Conservation (phyloP, 331 rosid species). For the Saraca asoca region DNA sequence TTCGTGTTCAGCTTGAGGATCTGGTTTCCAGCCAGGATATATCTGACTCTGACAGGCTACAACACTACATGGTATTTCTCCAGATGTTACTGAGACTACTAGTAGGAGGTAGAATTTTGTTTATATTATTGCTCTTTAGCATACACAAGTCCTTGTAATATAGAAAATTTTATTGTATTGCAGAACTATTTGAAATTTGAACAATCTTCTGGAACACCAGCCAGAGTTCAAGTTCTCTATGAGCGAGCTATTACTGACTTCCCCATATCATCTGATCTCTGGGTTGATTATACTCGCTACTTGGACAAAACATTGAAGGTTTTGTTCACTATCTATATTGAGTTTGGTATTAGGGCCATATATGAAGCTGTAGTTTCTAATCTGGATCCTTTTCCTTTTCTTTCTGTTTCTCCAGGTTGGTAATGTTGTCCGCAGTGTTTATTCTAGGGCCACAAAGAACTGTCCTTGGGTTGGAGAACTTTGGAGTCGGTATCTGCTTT, state of each 20-base stretch:
- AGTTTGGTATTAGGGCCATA: constrained; percentile 13
- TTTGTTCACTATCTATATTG: constrained; percentile 30
- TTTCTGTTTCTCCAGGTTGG: constrained; percentile 61
- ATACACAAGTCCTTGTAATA: constrained; percentile 1
- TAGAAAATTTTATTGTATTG: constrained; percentile 30
- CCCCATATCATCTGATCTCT: constrained; percentile 71
- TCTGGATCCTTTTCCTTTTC: constrained; percentile 10
- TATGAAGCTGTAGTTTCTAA: constrained; percentile 22
- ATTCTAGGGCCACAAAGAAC: constrained; percentile 82
- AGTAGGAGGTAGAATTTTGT: constrained; percentile 19
- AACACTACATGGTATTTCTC: constrained; percentile 63
- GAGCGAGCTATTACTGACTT: constrained; percentile 85
- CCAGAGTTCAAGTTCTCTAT: constrained; percentile 75
- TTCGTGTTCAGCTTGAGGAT: constrained; percentile 67
- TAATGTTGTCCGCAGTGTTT: constrained; percentile 53
- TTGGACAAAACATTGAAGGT: constrained; percentile 93
- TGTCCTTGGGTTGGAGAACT: constrained; percentile 92
- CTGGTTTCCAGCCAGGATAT: constrained; percentile 54
- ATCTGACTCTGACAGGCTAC: constrained; percentile 68
- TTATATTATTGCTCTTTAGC: constrained; percentile 9
- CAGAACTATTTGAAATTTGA: constrained; percentile 87
- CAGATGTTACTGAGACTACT: constrained; percentile 13
- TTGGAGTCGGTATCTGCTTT: constrained; percentile 80
- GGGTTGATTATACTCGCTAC: constrained; percentile 83
- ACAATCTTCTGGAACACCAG: constrained; percentile 70